phyloP scores from a whole-genome alignment of 176 grass and related monocot species.

The Zizania latifolia region DNA sequence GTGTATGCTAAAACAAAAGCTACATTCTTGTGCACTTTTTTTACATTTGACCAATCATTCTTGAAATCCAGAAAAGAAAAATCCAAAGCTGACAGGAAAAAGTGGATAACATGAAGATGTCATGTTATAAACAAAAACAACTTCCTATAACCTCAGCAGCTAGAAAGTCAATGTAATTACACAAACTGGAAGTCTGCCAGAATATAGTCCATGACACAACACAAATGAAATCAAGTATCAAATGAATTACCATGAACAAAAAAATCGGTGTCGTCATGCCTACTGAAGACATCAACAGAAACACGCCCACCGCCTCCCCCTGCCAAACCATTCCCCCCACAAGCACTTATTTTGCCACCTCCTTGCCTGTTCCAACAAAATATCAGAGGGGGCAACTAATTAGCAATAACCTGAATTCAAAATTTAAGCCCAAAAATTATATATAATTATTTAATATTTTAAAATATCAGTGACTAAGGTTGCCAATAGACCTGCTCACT shows the following conservation, averaged over 20 bases:
- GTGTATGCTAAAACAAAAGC: not conserved
- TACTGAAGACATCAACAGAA: constrained; percentile 83
- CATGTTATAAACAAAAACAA: not conserved
- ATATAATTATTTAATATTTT: not conserved
- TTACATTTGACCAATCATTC: not conserved
- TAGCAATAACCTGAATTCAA: not conserved
- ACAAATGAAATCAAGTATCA: constrained; percentile 1
- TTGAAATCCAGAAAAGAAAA: constrained; percentile 11
- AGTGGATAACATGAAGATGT: constrained; percentile 4
- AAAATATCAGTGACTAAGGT: constrained; percentile 15
- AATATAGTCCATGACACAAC: not conserved
- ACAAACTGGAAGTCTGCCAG: not conserved
- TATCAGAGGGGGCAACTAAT: constrained; percentile 11
- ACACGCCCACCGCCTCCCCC: constrained; percentile 94
- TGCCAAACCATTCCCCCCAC: constrained; percentile 79
- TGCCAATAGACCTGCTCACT: constrained; percentile 1
- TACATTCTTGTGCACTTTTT: not conserved
- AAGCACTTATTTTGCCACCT: constrained; percentile 80
- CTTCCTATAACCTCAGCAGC: not conserved
- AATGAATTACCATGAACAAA: constrained; percentile 76
- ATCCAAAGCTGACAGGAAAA: not conserved
- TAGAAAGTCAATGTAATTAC: not conserved
- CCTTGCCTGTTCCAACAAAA: constrained; percentile 65
- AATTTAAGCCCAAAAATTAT: not conserved
- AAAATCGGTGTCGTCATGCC: constrained; percentile 72